Conservation (phyloP, 768 basidiomycete genomes). For the Tricholomella constricta region DNA sequence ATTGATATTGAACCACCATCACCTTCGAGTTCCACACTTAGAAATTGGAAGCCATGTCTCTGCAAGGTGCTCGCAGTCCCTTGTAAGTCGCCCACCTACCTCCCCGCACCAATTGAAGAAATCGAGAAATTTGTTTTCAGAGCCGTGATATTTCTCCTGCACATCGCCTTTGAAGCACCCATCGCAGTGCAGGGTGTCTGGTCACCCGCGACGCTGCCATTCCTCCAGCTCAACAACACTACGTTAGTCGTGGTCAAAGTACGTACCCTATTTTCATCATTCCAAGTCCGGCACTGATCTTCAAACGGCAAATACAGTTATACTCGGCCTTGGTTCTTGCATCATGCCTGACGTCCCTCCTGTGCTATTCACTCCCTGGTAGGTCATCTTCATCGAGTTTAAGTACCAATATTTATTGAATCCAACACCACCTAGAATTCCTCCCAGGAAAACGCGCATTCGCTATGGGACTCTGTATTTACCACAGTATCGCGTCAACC, state of each 20-base stretch:
- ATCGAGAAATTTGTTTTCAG: slow-evolving; percentile 30
- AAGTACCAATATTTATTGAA: too few species aligned
- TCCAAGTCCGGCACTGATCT: not conserved
- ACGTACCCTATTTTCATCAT: slow-evolving; percentile 5
- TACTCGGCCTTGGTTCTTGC: slow-evolving; percentile 66
- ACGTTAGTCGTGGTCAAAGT: slow-evolving; percentile 77
- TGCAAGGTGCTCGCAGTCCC: slow-evolving; percentile 7
- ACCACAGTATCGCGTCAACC: slow-evolving; percentile 74
- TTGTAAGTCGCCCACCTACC: slow-evolving; percentile 1
- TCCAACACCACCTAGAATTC: slow-evolving; percentile 52
- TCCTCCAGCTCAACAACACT: slow-evolving; percentile 83
- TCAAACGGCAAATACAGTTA: slow-evolving; percentile 44
- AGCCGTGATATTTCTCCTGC: slow-evolving; percentile 72
- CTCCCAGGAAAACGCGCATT: slow-evolving; percentile 84
- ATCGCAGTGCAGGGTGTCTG: slow-evolving; percentile 76
- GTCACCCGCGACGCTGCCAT: slow-evolving; percentile 63
- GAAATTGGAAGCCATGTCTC: slow-evolving; percentile 5
- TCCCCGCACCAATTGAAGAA: not conserved
- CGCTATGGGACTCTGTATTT: slow-evolving; percentile 74
- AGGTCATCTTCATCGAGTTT: slow-evolving; percentile 24
- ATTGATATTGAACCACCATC: not conserved
- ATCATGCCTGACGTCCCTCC: slow-evolving; percentile 59
- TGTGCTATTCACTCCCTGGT: slow-evolving; percentile 78
- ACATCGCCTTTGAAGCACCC: slow-evolving; percentile 78
- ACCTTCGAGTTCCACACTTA: not conserved